A percentile compares a stretch with the other conserved stretches of the same genome.
Evolutionary conservation across 1,284 basidiomycete species (phyloP).

Genomic region (Taiwanofungus camphoratus): DNA sequence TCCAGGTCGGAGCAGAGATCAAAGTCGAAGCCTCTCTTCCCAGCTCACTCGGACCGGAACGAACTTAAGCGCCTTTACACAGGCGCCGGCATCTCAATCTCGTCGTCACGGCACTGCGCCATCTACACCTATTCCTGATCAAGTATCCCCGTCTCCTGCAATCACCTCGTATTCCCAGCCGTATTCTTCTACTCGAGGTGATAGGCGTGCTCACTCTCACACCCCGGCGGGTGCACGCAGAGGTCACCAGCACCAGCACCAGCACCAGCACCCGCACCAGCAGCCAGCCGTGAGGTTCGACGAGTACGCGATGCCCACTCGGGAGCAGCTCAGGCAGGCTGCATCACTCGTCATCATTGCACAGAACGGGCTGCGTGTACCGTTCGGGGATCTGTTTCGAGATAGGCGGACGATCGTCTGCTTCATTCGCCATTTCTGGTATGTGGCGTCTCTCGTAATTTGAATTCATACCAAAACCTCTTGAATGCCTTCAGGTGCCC

Average conservation of each 20-base stretch:
- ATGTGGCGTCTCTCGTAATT: constrained; percentile 10
- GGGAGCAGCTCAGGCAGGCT: constrained; percentile 52
- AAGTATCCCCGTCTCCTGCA: constrained; percentile 11
- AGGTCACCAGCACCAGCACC: constrained; percentile 8
- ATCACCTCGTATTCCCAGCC: constrained; percentile 10
- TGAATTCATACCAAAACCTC: not conserved
- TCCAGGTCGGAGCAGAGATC: not conserved
- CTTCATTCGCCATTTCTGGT: constrained; percentile 75
- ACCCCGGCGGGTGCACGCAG: constrained; percentile 5
- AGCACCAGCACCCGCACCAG: constrained; percentile 7
- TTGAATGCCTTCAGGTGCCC: constrained; percentile 48
- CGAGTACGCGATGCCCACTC: constrained; percentile 33
- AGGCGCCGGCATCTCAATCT: not conserved
- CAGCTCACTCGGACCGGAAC: constrained; percentile 1
- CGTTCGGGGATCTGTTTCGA: constrained; percentile 71
- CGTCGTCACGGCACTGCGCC: constrained; percentile 14
- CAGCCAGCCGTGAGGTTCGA: constrained; percentile 20
- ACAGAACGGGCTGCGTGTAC: constrained; percentile 58
- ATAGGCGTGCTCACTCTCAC: constrained; percentile 3
- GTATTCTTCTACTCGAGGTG: constrained; percentile 1
- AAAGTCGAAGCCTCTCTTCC: not conserved
- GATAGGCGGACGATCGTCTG: constrained; percentile 64
- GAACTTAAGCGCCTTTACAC: constrained; percentile 2
- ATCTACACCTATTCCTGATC: constrained; percentile 8
- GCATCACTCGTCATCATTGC: constrained; percentile 58